phyloP scores from a whole-genome alignment of 2,329 filamentous ascomycete species.

The Alternaria sp. region DNA sequence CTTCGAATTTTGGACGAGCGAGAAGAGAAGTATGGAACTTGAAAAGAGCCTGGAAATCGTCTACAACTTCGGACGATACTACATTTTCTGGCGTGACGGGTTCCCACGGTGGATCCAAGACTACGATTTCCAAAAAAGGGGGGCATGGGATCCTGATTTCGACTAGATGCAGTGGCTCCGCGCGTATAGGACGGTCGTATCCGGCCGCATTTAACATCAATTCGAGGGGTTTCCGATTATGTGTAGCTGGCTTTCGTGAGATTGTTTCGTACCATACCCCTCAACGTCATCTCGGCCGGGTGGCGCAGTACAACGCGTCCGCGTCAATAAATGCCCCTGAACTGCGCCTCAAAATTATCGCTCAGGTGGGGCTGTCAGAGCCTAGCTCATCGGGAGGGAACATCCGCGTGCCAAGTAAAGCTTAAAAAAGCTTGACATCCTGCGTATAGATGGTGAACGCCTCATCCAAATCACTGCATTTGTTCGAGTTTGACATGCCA shows the following conservation, averaged over 20 bases:
- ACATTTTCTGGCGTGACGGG: background rate
- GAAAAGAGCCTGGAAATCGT: background rate
- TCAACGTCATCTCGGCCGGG: background rate
- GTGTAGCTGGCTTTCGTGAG: no score
- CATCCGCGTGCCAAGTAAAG: slow-evolving; percentile 15
- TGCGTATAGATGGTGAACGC: background rate
- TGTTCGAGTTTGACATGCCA: background rate
- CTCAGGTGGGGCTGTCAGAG: background rate
- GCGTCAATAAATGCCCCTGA: slow-evolving; percentile 3
- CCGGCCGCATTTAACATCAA: no score
- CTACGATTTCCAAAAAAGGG: no score
- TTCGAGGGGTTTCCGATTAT: no score
- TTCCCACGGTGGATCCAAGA: no score
- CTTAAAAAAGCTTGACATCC: slow-evolving; percentile 6
- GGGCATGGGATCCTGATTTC: no score
- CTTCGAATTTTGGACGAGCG: background rate
- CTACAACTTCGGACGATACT: background rate
- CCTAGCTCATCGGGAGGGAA: background rate
- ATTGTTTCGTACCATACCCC: no score
- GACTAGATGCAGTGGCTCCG: no score
- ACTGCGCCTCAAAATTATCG: slow-evolving; percentile 6
- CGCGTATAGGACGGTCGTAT: no score
- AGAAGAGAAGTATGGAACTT: background rate
- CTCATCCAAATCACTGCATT: background rate
- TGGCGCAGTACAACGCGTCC: slow-evolving; percentile 11